Conservation (phyloP, 257 asterid species). For the Nicotiana otophora region DNA sequence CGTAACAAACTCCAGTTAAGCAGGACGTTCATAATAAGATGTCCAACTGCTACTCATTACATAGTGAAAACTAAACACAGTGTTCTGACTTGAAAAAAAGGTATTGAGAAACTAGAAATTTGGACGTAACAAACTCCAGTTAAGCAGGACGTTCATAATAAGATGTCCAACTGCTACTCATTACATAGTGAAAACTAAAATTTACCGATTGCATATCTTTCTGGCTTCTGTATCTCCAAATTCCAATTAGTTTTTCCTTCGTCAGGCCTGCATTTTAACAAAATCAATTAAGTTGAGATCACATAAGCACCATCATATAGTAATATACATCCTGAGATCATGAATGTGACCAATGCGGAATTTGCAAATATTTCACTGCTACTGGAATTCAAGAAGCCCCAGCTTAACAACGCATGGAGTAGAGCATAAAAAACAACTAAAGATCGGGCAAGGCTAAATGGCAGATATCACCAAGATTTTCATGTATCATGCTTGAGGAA, state of each 20-base stretch:
- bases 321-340: background rate
- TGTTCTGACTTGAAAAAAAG: too few relatives aligned
- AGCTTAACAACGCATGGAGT: too few relatives aligned
- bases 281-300: background rate
- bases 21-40: background rate
- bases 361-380: background rate
- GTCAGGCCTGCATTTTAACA: background rate
- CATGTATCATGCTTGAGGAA: too few relatives aligned
- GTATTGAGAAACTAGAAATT: too few relatives aligned
- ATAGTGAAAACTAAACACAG: background rate
- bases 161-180: background rate
- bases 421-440: too few relatives aligned
- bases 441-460: too few relatives aligned
- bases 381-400: too few relatives aligned
- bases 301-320: background rate
- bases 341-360: background rate
- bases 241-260: conserved; percentile 5
- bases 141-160: background rate
- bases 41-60: background rate
- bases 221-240: too few relatives aligned
- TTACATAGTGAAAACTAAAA: background rate
- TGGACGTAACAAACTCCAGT: too few relatives aligned
- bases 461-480: too few relatives aligned
- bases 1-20: too few relatives aligned
- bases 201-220: background rate